Evolutionary conservation across 495 filamentous ascomycete genomes (phyloP).

Genomic region (Penicillium paxilli): DNA sequence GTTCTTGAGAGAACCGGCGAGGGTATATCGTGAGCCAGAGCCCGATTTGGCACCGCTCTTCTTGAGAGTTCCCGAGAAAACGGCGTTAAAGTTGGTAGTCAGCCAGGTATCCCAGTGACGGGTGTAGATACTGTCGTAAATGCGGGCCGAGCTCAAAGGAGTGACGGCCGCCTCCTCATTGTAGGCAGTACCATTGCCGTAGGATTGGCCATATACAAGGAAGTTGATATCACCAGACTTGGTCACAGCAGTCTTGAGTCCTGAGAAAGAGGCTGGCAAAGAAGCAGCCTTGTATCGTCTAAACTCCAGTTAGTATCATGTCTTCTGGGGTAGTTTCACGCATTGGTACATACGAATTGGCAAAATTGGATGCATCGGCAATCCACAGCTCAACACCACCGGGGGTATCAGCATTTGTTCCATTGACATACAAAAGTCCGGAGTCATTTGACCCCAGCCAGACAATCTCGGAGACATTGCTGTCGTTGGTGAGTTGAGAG

Average conservation of each 20-base stretch:
- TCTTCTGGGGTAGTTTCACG: too few relatives aligned
- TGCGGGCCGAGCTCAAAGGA: constrained; percentile 57
- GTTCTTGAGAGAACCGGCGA: constrained; percentile 33
- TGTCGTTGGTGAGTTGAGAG: constrained; percentile 36
- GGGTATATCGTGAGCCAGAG: constrained; percentile 8
- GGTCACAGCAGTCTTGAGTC: constrained; percentile 62
- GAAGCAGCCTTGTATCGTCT: constrained; percentile 54
- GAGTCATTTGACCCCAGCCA: constrained; percentile 44
- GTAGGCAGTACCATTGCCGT: constrained; percentile 60
- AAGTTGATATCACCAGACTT: constrained; percentile 58
- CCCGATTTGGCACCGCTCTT: constrained; percentile 7
- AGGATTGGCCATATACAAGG: constrained; percentile 59
- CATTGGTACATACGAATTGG: constrained; percentile 16
- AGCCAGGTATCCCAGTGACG: constrained; percentile 77
- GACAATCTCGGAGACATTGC: constrained; percentile 44
- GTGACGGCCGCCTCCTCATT: constrained; percentile 58
- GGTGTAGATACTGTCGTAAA: constrained; percentile 71
- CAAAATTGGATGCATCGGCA: constrained; percentile 29
- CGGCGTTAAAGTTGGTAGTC: constrained; percentile 46
- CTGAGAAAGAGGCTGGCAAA: constrained; percentile 61
- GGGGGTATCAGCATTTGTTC: constrained; percentile 41
- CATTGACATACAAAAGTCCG: constrained; percentile 47
- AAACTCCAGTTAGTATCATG: too few relatives aligned
- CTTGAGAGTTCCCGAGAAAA: constrained; percentile 44
- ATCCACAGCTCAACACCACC: constrained; percentile 46